A percentile compares a stretch with the other conserved stretches of the same genome.
phyloP scores from a whole-genome alignment of 2,329 filamentous ascomycete species.

The Hypoxylon rubiginosum region DNA sequence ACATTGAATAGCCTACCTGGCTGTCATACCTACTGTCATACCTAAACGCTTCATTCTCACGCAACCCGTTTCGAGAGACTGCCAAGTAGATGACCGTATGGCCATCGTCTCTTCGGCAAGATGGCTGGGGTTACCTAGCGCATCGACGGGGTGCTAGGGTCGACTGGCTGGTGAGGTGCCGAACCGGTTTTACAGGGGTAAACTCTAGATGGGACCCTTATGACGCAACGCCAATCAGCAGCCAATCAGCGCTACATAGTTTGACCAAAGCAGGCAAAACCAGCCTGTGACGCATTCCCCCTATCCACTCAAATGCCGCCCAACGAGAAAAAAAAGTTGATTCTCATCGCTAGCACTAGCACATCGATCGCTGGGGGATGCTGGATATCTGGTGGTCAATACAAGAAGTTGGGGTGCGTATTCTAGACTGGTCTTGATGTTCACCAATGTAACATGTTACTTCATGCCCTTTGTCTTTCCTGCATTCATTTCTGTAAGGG shows the following conservation, averaged over 20 bases:
- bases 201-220: conserved; percentile 22
- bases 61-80: conserved; percentile 13
- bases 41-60: conserved; percentile 6
- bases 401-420: background rate
- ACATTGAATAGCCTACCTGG: background rate
- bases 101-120: conserved; percentile 9
- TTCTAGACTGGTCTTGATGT: conserved; percentile 1
- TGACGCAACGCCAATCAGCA: conserved; percentile 34
- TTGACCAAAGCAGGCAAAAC: conserved; percentile 46
- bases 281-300: conserved; percentile 26
- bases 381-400: conserved; percentile 6
- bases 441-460: conserved; percentile 9
- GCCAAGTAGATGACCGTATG: conserved; percentile 20
- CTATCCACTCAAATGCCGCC: conserved; percentile 28
- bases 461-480: conserved; percentile 21
- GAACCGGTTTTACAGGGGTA: conserved; percentile 40
- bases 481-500: background rate
- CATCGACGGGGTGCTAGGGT: conserved; percentile 11
- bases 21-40: background rate
- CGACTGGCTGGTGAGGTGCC: conserved; percentile 18
- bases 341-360: conserved; percentile 11
- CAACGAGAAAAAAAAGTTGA: conserved; percentile 10
- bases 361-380: background rate
- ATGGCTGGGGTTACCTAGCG: conserved; percentile 6
- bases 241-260: conserved; percentile 42